Conservation (phyloP, 1,284 basidiomycete genomes). For the Rugosomyces carneus region DNA sequence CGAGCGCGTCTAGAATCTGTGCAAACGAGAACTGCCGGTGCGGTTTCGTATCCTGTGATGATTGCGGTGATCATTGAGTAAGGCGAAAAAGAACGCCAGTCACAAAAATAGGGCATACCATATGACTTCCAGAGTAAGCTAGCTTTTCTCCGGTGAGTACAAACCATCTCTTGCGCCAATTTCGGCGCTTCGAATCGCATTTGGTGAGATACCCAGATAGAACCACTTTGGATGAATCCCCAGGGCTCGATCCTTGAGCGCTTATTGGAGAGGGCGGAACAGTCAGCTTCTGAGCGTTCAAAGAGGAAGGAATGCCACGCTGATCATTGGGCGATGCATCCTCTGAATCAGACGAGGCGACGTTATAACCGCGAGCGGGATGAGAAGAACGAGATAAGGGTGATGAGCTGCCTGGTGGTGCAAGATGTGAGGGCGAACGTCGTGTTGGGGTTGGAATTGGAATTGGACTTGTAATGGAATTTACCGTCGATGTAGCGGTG, state of each 20-base stretch:
- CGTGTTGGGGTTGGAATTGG: constrained; percentile 33
- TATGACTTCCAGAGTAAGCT: constrained; percentile 82
- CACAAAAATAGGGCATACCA: constrained; percentile 49
- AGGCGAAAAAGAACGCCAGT: background rate
- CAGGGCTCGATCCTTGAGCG: constrained; percentile 23
- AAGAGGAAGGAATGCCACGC: constrained; percentile 32
- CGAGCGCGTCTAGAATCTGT: constrained; percentile 89
- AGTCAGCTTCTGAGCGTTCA: constrained; percentile 31
- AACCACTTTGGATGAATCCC: constrained; percentile 69
- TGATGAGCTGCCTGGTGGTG: constrained; percentile 36
- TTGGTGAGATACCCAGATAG: constrained; percentile 95
- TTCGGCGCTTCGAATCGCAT: constrained; percentile 86
- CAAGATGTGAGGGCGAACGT: constrained; percentile 21
- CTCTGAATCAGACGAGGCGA: constrained; percentile 76
- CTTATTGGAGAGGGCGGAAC: constrained; percentile 36
- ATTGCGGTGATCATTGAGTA: constrained; percentile 4
- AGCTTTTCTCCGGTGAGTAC: constrained; percentile 77
- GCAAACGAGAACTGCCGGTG: constrained; percentile 82
- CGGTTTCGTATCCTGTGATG: constrained; percentile 72
- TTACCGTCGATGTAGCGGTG: constrained; percentile 53
- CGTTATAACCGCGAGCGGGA: constrained; percentile 22
- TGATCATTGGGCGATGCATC: constrained; percentile 46
- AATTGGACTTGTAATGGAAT: constrained; percentile 45
- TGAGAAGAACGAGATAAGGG: constrained; percentile 33
- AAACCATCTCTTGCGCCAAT: constrained; percentile 96